phyloP scores from a whole-genome alignment of 495 filamentous ascomycete species.

The Lineolata rhizophorae region DNA sequence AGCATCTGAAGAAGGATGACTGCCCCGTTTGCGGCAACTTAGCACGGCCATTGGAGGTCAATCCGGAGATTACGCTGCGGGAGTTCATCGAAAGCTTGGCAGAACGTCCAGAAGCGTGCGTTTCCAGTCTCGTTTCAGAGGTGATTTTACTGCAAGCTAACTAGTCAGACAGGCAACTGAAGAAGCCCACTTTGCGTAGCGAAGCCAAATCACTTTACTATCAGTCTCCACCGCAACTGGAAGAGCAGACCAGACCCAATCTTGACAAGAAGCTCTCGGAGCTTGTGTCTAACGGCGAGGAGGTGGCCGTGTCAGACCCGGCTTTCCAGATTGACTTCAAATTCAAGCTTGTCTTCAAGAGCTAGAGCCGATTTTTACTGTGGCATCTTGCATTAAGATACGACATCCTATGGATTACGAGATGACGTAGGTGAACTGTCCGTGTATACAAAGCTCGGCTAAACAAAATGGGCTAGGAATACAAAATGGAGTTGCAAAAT shows the following conservation, averaged over 20 bases:
- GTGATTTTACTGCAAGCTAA: conserved; percentile 22
- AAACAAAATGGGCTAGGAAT: too few species aligned
- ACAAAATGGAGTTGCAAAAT: too few species aligned
- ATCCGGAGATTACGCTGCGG: conserved; percentile 49
- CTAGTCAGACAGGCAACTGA: conserved; percentile 17
- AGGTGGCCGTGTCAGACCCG: conserved; percentile 64
- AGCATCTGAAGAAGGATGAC: conserved; percentile 74
- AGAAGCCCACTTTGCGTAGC: conserved; percentile 73
- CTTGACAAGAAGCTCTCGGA: conserved; percentile 52
- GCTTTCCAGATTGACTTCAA: conserved; percentile 35
- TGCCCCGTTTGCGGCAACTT: conserved; percentile 86
- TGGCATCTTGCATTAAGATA: too few species aligned
- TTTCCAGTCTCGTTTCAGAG: not conserved
- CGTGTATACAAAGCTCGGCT: too few species aligned
- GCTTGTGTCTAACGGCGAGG: conserved; percentile 40
- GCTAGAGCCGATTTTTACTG: conserved; percentile 3
- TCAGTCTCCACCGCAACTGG: conserved; percentile 56
- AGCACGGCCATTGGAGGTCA: conserved; percentile 46
- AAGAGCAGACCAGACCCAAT: conserved; percentile 63
- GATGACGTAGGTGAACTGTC: too few species aligned
- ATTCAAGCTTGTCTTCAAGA: conserved; percentile 38
- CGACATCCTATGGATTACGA: too few species aligned
- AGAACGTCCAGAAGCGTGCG: conserved; percentile 49
- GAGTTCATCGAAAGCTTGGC: conserved; percentile 75
- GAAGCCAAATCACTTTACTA: conserved; percentile 75